Evolutionary conservation across 208 protist species (phyloP), one percentile per base, ranked within the genome.

Genomic region (Wallacemonas rigidus): DNA sequence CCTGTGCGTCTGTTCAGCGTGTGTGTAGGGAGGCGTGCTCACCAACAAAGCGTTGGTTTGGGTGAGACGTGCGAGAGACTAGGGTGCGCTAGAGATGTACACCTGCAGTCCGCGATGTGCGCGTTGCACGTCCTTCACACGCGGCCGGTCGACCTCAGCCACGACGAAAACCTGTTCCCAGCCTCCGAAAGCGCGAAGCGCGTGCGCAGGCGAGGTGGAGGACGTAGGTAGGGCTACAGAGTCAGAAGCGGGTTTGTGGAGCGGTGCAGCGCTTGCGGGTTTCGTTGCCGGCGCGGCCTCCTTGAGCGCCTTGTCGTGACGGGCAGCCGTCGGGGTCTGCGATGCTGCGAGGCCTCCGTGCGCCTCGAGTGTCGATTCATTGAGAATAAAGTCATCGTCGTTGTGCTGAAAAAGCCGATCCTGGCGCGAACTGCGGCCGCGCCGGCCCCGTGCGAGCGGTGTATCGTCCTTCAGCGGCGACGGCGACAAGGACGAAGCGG

Each of bases 121-220:
- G 39, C 76, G 71, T 43, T 61, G 44, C 58, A 91, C 83, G 56
- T 84, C 77, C 5, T 55, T 57, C 50, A 63, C 26, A 2, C 60
- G 70, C 12, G 85, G 88, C 2, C 88, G 79, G 43, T 80, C 41
- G 43, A 75, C 82, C 72, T 94, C 88, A 43, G 84, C 61, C 3
- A 89, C 55, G n/a, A 65, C 40, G 65, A 81, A 79, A 6, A 94
- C 54, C 57, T 80, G 71, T 47, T 91, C 86, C 75, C 80, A 86
- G 0, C 88, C 85, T 47, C 77, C 56, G 61, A 90, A 91, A 69
- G 79, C 87, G 45, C 82, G 75, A 3, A 85, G 44, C 15, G 83
- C 79, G 51, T 79, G 38, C 14, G 2, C 36, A n/a, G 56, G 17
- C 7, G 56, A 26, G 7, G 56, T 1, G 14, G 36, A 14, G 14